Evolutionary conservation across 2,329 filamentous ascomycete genomes (phyloP).

Genomic region (Xylariaceae sp.): DNA sequence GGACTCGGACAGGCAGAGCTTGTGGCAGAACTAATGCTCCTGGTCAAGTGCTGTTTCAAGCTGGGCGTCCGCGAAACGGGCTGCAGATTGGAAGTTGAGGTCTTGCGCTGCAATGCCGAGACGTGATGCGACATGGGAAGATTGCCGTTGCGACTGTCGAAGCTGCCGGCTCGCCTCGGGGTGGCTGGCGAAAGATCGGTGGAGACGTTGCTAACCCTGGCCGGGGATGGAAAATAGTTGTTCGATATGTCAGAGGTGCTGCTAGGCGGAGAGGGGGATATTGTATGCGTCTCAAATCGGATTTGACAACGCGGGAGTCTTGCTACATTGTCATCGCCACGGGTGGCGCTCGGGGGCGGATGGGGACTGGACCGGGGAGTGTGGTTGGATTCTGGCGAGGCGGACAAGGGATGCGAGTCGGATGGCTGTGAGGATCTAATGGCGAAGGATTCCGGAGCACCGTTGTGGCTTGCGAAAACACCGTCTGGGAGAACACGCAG

Average conservation of each 20-base stretch:
- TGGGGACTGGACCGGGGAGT: constrained; percentile 16
- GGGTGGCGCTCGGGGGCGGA: constrained; percentile 9
- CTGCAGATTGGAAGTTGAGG: constrained; percentile 44
- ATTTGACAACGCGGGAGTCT: constrained; percentile 26
- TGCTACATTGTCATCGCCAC: constrained; percentile 13
- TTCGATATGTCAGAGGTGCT: constrained; percentile 18
- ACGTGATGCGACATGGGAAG: constrained; percentile 33
- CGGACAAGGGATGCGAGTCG: constrained; percentile 23
- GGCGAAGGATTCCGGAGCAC: constrained; percentile 17
- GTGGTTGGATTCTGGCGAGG: constrained; percentile 26
- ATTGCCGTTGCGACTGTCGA: constrained; percentile 34
- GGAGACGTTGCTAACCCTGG: constrained; percentile 30
- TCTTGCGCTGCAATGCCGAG: constrained; percentile 37
- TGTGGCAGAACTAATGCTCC: constrained; percentile 53
- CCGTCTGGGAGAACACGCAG: constrained; percentile 27
- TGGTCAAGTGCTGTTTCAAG: constrained; percentile 52
- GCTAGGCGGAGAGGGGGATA: constrained; percentile 36
- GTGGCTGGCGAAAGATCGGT: constrained; percentile 35
- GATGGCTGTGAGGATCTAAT: constrained; percentile 17
- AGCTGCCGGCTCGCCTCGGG: constrained; percentile 34
- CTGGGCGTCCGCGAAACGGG: constrained; percentile 58
- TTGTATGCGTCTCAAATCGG: constrained; percentile 39
- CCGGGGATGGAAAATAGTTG: constrained; percentile 22
- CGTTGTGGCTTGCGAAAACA: constrained; percentile 25
- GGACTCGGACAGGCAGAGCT: constrained; percentile 69